Evolutionary conservation across 2,329 filamentous ascomycete genomes (phyloP), one percentile per base, ranked within the genome.

Genomic region (Exophiala calicioides): DNA sequence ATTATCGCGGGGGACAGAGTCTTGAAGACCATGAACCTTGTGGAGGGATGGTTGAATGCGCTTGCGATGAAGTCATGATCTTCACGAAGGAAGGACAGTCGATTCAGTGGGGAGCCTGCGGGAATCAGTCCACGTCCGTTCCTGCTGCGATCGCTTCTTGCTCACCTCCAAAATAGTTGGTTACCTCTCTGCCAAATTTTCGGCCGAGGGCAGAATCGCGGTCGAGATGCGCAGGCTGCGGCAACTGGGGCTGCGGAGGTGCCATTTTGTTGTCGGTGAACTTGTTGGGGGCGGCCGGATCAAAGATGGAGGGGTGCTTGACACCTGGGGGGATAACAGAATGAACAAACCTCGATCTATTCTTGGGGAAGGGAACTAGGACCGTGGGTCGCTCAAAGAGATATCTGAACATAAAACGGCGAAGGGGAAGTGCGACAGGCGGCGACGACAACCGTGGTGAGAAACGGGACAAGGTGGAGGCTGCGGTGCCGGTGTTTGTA

Each of bases 11-110:
- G 90, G 19, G 84, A 81, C 44, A 95, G 79, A 60, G 88, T 74
- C 64, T 90, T 84, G 66, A 95, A 80, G 35, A 91, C 79, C 36
- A 98, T 68, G 70, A 96, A 95, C 21, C 65, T 68, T 27, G 72
- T 65, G 3, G 70, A 65, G 3, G 71, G 68, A 56, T 77, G 73
- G 38, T 65, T 68, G 42, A 77, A 61, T 16, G 74, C 74, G 32
- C 65, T 62, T n/a, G 68, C 68, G 31, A 76, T 66, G 58, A 76
- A 76, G 20, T 65, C 50, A 50, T 74, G 65, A 34, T 76, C 71
- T 20, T 67, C 65, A 15, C 73, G 71, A 35, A 76, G 60, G 54
- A 76, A 76, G 0, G 73, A 75, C 7, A 76, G 60, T 29, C 73
- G 69, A 53, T 76, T 76, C 33, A 76, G 56, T 3, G 72, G 72